Base-by-base conservation (phyloP, 192 early-diverging fungal genomes). In the Coemansia sp. region DNA sequence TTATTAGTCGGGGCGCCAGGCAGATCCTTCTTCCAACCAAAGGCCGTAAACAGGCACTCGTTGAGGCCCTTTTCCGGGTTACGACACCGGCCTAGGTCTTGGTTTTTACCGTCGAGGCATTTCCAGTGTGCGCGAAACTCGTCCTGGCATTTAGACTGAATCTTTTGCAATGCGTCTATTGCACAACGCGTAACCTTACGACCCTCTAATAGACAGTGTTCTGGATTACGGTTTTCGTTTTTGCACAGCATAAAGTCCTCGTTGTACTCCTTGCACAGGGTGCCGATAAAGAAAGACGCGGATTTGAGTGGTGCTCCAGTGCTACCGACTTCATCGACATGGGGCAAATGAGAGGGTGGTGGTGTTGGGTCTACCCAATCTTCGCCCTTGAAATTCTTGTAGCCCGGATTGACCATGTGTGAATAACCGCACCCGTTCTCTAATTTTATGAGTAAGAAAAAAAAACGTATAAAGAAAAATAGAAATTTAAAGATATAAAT, bases 221-320 rank as follows among this genome's bases (percentile, higher is more conserved):
- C 79, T 9, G 97, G 97, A 73, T 97, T 92, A 63, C 89, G 88
- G 78, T 87, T 92, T 69, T 97, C 94, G 73, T 90, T 87, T 86
- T 97, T 99, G 88, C 97, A 99, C 43, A 94, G 87, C 92, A 99
- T 95, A 74, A 93, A 99, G 76, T 99, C 97, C 70, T 97, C 94
- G 72, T 90, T 93, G 87, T 92, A 97, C 53, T 92, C 92, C 73
- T 93, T 91, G 92, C 97, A 99, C 76, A 88, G 88, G 41, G 86
- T 75, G 36, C 92, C 94, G 74, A 97, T 92, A 77, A 92, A 93
- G 79, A 92, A 97, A 16, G 95, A 87, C 62, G 95, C 95, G 24
- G 95, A 96, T 78, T 93, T 92, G 40, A 99, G 84, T 15, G 96
- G 94, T 20, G 96, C 96, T 15, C 95, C 95, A 27, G 95, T 94